phyloP scores from a whole-genome alignment of 2,329 filamentous ascomycete genomes.

The Blastomyces gilchristii region DNA sequence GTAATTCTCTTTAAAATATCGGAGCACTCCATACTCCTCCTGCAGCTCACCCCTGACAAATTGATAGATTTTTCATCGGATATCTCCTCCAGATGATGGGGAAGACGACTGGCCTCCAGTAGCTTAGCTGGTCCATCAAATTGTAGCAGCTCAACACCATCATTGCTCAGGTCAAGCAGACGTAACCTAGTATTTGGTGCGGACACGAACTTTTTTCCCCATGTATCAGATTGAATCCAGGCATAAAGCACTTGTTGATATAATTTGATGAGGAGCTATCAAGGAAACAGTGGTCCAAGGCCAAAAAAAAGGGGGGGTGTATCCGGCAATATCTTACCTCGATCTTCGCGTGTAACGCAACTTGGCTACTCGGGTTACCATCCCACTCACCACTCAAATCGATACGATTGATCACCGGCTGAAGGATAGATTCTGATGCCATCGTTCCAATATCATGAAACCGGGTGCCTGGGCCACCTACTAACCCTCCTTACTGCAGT shows the following conservation, averaged over 20 bases:
- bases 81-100: neutral
- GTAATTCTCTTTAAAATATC: neutral
- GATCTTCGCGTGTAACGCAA: slow-evolving; percentile 21
- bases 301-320: too few relatives aligned
- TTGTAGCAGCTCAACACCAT: neutral
- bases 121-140: neutral
- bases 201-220: neutral
- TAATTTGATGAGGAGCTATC: neutral
- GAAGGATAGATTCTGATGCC: neutral
- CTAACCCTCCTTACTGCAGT: neutral
- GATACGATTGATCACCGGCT: slow-evolving; percentile 19
- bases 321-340: slow-evolving; percentile 19
- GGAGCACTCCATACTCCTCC: neutral
- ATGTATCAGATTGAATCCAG: slow-evolving; percentile 4
- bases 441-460: neutral
- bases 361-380: slow-evolving; percentile 19
- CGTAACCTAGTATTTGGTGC: slow-evolving; percentile 2
- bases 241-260: neutral
- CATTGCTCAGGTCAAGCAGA: slow-evolving; percentile 4
- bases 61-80: neutral
- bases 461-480: neutral
- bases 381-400: slow-evolving; percentile 26
- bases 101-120: neutral
- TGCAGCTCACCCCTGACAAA: neutral
- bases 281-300: neutral